phyloP scores from a whole-genome alignment of 306 rosid species.

The Corylus heterophylla region DNA sequence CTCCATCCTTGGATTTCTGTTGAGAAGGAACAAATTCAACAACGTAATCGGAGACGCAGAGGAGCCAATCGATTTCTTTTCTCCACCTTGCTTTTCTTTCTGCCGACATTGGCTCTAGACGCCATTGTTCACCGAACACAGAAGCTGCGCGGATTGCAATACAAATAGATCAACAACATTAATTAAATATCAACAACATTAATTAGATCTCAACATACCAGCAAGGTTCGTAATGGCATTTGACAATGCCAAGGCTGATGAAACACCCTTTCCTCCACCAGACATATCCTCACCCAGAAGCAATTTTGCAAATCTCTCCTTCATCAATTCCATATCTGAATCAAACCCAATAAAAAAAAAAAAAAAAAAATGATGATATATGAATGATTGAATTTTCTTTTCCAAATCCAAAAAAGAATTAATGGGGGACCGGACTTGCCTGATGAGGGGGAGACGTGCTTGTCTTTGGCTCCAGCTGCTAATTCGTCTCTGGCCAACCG shows the following conservation, averaged over 20 bases:
- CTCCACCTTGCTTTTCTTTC: constrained; percentile 86
- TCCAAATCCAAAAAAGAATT: background rate
- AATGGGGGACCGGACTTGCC: constrained; percentile 32
- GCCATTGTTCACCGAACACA: constrained; percentile 82
- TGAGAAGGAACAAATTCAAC: constrained; percentile 93
- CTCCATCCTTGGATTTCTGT: constrained; percentile 77
- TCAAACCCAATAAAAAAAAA: constrained; percentile 33
- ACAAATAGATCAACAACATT: too few relatives aligned
- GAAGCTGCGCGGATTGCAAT: constrained; percentile 77
- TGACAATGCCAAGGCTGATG: constrained; percentile 96
- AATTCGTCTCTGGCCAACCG: constrained; percentile 43
- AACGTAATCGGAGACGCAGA: constrained; percentile 73
- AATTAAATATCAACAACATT: background rate
- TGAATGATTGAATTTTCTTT: background rate
- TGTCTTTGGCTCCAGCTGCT: constrained; percentile 54
- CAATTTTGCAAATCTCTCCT: constrained; percentile 88
- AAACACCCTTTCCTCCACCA: constrained; percentile 98
- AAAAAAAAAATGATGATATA: background rate
- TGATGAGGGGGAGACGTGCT: constrained; percentile 18
- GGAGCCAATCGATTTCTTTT: constrained; percentile 87
- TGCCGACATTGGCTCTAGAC: constrained; percentile 77
- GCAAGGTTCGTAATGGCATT: constrained; percentile 97
- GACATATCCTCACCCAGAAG: constrained; percentile 98
- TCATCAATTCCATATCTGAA: constrained; percentile 91
- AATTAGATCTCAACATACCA: constrained; percentile 41